Base-by-base conservation (phyloP, 805 yeast genomes). In the Zygosaccharomyces lentus region DNA sequence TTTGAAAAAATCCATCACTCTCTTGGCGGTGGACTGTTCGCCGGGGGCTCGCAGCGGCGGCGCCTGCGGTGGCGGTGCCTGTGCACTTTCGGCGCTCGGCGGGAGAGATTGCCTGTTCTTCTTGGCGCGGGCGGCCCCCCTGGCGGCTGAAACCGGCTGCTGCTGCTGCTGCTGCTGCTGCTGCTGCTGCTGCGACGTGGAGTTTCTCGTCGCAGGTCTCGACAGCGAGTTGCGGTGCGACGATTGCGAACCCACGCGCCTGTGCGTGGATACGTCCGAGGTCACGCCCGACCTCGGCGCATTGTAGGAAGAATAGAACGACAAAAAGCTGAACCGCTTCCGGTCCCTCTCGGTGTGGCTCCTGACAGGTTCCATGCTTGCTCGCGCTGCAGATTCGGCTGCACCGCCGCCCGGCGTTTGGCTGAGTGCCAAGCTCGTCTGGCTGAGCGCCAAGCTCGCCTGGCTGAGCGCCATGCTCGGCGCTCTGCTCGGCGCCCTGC, bases 1-100 rank as follows among this genome's bases (percentile, higher is more conserved):
- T 61, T 82, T 82, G 70, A 84, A 83, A 62, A 84, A 84, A 62
- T 83, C 90, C 75, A 84, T 78, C 8, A 84, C 89, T 56, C 80
- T 80, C 59, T 81, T 79, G 4, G 93, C 88, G 2, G 93, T 83
- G 39, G 89, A 81, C 16, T 81, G 79, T 54, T 81, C 52, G n/a
- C 45, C 87, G 54, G 76, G 79, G 45, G 56, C 61, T 17, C 55
- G 48, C 43, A 55, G 61, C 36, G 44, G 50, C 19, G 35, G 36
- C 17, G 38, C 48, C 13, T 40, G 10, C 12, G 38, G 30, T 24
- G 17, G 32, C 3, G 32, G 32, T 29, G 32, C 13, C 32, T 29
- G 32, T 13, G 32, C 16, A 13, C 32, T 16, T 29, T 29, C 32
- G 32, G n/a, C n/a, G 32, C 32, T 29, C 16, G 48, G 26, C 53